Percentiles rank a stretch among this genome's conserved stretches.
Conservation (phyloP, 129 eudicot species). For the Artemisia tridentata region DNA sequence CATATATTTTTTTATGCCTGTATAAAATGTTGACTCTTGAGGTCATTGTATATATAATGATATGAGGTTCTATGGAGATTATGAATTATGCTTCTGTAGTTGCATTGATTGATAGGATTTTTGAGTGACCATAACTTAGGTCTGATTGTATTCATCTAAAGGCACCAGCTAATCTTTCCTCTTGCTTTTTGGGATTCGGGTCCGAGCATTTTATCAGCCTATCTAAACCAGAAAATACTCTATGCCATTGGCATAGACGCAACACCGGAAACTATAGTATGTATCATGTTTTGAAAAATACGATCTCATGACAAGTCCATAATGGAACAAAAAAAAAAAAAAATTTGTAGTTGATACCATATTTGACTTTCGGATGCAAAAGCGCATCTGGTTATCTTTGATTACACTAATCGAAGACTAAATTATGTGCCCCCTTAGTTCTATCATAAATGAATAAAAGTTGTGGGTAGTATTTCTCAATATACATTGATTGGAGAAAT, state of each 20-base stretch:
- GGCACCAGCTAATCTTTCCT: neutral
- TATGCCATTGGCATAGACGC: neutral
- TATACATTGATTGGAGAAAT: neutral
- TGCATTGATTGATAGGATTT: neutral
- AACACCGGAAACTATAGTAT: neutral
- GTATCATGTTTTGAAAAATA: slow-evolving; percentile 1
- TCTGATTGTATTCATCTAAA: neutral
- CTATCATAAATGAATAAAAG: neutral
- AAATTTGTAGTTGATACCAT: neutral
- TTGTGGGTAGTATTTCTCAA: neutral
- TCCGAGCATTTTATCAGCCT: neutral
- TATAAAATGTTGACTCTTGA: no score
- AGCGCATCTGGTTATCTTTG: neutral
- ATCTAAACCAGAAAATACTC: neutral
- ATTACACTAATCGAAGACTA: no score
- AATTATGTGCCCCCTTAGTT: no score
- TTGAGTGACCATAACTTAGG: neutral
- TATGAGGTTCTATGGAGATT: neutral
- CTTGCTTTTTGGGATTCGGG: neutral
- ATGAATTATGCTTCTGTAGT: neutral
- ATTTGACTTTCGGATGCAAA: neutral
- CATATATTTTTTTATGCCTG: neutral
- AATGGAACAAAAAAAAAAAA: neutral
- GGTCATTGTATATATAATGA: no score
- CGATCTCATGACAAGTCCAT: slow-evolving; percentile 5